Percentiles rank a stretch among this genome's conserved stretches.
phyloP scores from a whole-genome alignment of 257 asterid genomes.

The Solanum appendiculatum region DNA sequence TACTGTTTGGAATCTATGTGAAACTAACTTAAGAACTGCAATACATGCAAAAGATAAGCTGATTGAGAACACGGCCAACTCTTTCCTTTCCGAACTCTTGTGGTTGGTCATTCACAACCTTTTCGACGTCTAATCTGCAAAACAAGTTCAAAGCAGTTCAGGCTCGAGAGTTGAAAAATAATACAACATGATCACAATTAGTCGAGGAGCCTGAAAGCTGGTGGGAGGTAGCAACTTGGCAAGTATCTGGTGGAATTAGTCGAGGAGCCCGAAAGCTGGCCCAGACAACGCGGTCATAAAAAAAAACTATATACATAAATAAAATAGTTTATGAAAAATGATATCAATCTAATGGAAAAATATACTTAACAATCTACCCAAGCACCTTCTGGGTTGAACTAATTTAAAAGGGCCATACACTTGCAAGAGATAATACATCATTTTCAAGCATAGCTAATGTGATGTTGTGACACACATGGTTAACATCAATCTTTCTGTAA shows the following conservation, averaged over 20 bases:
- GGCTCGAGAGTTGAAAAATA: background rate
- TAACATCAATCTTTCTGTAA: no score
- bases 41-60: slow-evolving; percentile 47
- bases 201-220: no score
- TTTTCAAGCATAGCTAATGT: background rate
- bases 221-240: no score
- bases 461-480: background rate
- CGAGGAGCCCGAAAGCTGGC: no score
- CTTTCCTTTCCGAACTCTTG: slow-evolving; percentile 50
- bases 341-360: background rate
- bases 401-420: background rate
- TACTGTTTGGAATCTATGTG: slow-evolving; percentile 7
- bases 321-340: background rate
- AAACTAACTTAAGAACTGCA: slow-evolving; percentile 41
- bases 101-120: slow-evolving; percentile 42
- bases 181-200: background rate
- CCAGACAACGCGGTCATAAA: background rate
- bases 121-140: slow-evolving; percentile 64
- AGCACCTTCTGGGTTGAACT: background rate
- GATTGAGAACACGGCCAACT: slow-evolving; percentile 37
- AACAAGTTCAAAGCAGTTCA: background rate
- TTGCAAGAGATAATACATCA: background rate
- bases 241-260: no score
- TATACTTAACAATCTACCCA: background rate
- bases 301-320: background rate